Percentiles rank a stretch among this genome's conserved stretches.
Evolutionary conservation across 2,329 filamentous ascomycete species (phyloP).

Genomic region (Teratosphaeria zuluensis): DNA sequence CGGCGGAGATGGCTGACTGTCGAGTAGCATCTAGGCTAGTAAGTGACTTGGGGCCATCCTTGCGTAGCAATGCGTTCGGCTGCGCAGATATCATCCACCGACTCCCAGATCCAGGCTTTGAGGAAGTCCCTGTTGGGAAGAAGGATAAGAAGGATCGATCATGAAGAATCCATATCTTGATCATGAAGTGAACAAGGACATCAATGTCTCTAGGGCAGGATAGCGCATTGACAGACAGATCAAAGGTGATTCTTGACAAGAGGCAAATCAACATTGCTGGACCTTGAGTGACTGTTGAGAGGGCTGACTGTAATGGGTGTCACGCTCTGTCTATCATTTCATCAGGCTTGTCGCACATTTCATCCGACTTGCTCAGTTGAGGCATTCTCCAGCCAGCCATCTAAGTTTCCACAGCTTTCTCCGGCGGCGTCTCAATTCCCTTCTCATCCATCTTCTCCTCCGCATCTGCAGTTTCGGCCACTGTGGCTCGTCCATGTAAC

Average conservation of each 20-base stretch:
- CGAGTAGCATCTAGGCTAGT: background rate
- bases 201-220: too few species aligned
- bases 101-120: background rate
- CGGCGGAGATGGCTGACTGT: background rate
- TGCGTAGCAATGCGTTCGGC: background rate
- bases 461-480: constrained; percentile 19
- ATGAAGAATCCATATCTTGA: background rate
- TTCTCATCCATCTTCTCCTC: constrained; percentile 19
- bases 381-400: background rate
- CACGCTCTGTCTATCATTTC: too few species aligned
- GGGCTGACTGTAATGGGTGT: too few species aligned
- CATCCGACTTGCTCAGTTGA: background rate
- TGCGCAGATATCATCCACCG: background rate
- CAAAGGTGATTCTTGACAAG: too few species aligned
- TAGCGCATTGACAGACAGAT: too few species aligned
- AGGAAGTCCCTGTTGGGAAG: too few species aligned
- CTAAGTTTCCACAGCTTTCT: constrained; percentile 13
- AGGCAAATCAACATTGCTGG: too few species aligned
- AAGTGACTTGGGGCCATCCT: background rate
- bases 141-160: background rate
- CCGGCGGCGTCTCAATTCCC: constrained; percentile 18
- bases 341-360: too few species aligned
- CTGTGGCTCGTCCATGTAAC: constrained; percentile 21
- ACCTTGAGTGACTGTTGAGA: too few species aligned
- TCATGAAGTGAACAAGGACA: too few species aligned